Base-by-base conservation (phyloP, 306 rosid species). In the Fragaria iinumae region DNA sequence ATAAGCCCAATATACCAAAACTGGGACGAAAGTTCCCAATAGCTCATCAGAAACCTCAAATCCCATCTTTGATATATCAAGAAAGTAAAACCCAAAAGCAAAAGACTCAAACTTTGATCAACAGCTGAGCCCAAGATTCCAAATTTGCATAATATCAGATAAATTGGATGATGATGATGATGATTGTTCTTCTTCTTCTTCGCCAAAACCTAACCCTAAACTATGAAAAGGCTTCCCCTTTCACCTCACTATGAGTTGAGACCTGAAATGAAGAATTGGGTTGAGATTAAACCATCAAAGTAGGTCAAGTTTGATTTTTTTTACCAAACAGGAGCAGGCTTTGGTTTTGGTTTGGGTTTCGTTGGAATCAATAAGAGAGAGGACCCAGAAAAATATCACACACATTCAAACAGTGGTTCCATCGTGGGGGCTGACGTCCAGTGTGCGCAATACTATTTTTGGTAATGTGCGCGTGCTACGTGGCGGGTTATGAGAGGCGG, bases 21-120 rank as follows among this genome's bases (percentile, higher is more conserved):
- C 86, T 36, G 99, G 99, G 57, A 69, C 93, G 82, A 96, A 85
- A 82, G 97, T 96, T 69, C 97, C 98, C 75, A 96, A 79, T 53
- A 92, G 10, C 83, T 96, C 96, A 88, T 96, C 98, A 23, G 98
- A 92, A 80, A 91, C 83, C 84, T 76, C 89, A 56, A 91, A 81
- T 82, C 82, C 93, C 98, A 92, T 91, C 62, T 82, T 39, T 39
- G 62, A 71, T 53, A 48, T 39, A 60, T 60, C 45, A 43, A 2
- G 2, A 39, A 39, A 5, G 43, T 5, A 53, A 55, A 65, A 73
- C 21, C 47, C 59, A 79, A 75, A 79, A 79, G 56, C 83, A 41
- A 63, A 67, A 41, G n/a, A 36, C 47, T 11, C 11, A 8, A 12
- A 49, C 32, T 23, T 44, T 14, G 34, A 32, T 75, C 70, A 62